These are phyloP conservation scores for Capsella bursapastoris DNA, from an alignment of 345 rosid genomes.

Conservation along the genomic window DNA sequence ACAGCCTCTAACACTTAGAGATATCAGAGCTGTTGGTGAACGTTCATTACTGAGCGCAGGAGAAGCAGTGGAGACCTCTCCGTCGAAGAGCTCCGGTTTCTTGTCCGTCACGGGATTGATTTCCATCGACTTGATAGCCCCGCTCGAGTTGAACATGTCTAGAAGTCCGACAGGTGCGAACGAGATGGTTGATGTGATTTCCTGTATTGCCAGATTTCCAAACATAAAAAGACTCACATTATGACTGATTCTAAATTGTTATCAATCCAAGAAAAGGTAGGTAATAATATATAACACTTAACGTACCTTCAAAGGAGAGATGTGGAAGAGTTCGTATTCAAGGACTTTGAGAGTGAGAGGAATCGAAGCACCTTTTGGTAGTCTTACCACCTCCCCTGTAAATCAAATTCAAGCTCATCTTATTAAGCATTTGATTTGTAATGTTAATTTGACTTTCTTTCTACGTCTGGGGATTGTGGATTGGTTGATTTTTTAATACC, in stretches of 20 bases:
- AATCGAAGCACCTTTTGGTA: conserved; percentile 76
- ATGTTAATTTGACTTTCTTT: neutral
- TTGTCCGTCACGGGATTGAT: conserved; percentile 46
- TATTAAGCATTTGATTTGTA: neutral
- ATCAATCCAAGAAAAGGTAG: neutral
- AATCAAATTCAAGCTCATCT: conserved; percentile 6
- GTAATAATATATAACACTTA: neutral
- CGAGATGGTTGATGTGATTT: conserved; percentile 57
- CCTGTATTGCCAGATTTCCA: conserved; percentile 50
- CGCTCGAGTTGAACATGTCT: conserved; percentile 86
- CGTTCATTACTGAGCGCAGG: conserved; percentile 49
- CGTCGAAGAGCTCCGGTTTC: conserved; percentile 55
- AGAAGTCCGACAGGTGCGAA: conserved; percentile 90
- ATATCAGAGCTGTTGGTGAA: conserved; percentile 55
- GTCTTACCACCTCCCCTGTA: conserved; percentile 73
- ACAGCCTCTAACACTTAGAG: conserved; percentile 71
- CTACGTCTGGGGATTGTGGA: neutral
- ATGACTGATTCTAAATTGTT: neutral
- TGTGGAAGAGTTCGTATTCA: conserved; percentile 87
- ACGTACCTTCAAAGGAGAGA: conserved; percentile 75
- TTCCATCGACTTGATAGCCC: conserved; percentile 68
- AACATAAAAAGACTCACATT: conserved; percentile 2
- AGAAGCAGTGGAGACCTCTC: conserved; percentile 58
- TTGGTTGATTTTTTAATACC: conserved; percentile 47
- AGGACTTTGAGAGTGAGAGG: conserved; percentile 84